These are phyloP conservation scores for Candida sojae DNA, from an alignment of 1,139 yeast genomes.

Conservation along the genomic window DNA sequence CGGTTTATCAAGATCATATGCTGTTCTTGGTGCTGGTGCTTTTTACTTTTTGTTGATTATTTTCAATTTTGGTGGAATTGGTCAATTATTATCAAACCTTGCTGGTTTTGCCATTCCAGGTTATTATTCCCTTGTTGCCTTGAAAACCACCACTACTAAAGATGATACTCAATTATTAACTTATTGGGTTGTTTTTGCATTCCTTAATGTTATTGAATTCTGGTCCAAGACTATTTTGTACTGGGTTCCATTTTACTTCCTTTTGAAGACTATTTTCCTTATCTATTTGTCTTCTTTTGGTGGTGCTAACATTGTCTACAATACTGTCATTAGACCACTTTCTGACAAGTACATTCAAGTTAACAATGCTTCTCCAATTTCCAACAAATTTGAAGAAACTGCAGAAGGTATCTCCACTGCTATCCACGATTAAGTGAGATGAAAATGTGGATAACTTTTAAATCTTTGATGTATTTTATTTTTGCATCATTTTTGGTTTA, in stretches of 20 bases:
- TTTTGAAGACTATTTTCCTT: conserved; percentile 86
- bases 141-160: conserved; percentile 63
- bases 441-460: neutral
- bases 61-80: conserved; percentile 90
- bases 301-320: conserved; percentile 79
- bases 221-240: conserved; percentile 92
- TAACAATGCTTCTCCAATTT: conserved; percentile 24
- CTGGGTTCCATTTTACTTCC: conserved; percentile 96
- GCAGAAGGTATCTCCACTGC: conserved; percentile 50
- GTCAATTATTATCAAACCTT: conserved; percentile 88
- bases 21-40: conserved; percentile 64
- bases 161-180: conserved; percentile 90
- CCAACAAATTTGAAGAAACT: conserved; percentile 41
- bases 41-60: conserved; percentile 76
- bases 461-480: neutral
- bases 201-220: conserved; percentile 86
- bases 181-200: conserved; percentile 96
- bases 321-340: conserved; percentile 66
- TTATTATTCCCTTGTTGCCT: conserved; percentile 82
- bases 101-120: conserved; percentile 93
- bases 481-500: neutral
- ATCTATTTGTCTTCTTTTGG: conserved; percentile 85
- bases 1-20: conserved; percentile 87
- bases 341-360: conserved; percentile 55
- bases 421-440: conserved; percentile 12